These are phyloP conservation scores for Daldinia vernicosa DNA, from an alignment of 495 filamentous ascomycete genomes.

Conservation along the genomic window DNA sequence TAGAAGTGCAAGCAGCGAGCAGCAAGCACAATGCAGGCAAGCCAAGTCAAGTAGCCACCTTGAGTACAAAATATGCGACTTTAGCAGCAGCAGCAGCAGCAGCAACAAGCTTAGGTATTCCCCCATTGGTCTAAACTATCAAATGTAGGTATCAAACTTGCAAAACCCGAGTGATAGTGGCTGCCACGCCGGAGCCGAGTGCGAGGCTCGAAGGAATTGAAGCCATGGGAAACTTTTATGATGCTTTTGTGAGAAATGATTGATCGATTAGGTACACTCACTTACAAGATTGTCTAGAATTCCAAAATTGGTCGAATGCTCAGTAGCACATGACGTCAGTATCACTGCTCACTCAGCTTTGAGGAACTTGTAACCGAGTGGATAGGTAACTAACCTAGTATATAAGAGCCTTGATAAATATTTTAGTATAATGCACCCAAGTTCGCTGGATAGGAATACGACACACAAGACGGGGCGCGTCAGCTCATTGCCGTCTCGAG, in stretches of 20 bases:
- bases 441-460: constrained; percentile 18
- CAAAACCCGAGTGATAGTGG: constrained; percentile 15
- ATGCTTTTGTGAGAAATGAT: not conserved
- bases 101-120: no score
- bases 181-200: constrained; percentile 1
- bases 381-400: not conserved
- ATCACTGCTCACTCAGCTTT: constrained; percentile 7
- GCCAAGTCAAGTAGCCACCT: constrained; percentile 32
- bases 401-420: not conserved
- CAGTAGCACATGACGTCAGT: constrained; percentile 40
- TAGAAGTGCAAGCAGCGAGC: not conserved
- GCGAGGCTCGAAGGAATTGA: constrained; percentile 11
- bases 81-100: no score
- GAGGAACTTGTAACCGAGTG: not conserved
- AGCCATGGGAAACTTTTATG: not conserved
- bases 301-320: constrained; percentile 22
- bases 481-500: constrained; percentile 8
- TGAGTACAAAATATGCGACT: not conserved
- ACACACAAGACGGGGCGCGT: constrained; percentile 13
- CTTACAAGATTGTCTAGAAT: constrained; percentile 8
- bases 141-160: not conserved
- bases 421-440: constrained; percentile 7
- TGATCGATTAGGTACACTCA: not conserved
- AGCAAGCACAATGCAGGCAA: constrained; percentile 27
- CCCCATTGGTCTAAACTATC: no score